These are phyloP conservation scores for Berkeleyomyces rouxiae DNA, from an alignment of 2,329 filamentous ascomycete genomes.

Conservation along the genomic window DNA sequence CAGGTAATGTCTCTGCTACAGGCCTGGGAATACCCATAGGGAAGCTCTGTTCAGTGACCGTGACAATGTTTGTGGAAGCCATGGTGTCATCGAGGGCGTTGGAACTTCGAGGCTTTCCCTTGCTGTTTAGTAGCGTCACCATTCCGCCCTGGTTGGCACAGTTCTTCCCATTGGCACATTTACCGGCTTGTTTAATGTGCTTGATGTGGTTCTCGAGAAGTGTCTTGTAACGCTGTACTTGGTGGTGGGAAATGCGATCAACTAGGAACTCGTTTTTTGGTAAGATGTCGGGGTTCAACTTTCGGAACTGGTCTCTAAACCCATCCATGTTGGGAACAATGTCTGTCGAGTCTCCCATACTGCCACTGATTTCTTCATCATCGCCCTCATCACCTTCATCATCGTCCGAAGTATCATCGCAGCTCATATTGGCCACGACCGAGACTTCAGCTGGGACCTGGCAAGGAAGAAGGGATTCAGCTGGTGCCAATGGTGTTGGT, in stretches of 20 bases:
- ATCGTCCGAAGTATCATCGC: conserved; percentile 39
- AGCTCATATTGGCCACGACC: background rate
- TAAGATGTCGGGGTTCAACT: conserved; percentile 54
- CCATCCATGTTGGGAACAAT: conserved; percentile 59
- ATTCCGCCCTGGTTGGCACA: conserved; percentile 55
- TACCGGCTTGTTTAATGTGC: conserved; percentile 40
- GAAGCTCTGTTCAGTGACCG: conserved; percentile 57
- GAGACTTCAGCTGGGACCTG: background rate
- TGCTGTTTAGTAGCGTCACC: conserved; percentile 43
- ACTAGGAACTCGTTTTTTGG: conserved; percentile 45
- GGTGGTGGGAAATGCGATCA: conserved; percentile 68
- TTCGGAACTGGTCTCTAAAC: conserved; percentile 57
- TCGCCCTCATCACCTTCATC: conserved; percentile 43
- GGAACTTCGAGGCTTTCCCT: conserved; percentile 39
- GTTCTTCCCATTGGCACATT: conserved; percentile 30
- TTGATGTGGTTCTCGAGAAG: conserved; percentile 54
- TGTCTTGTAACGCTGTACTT: conserved; percentile 61
- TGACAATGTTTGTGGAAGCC: conserved; percentile 49
- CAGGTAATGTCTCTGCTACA: conserved; percentile 58
- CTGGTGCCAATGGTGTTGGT: background rate
- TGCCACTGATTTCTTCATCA: conserved; percentile 42
- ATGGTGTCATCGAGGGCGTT: conserved; percentile 39
- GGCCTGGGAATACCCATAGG: conserved; percentile 68
- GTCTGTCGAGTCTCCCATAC: conserved; percentile 43
- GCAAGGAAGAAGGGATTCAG: background rate